These are phyloP conservation scores for Saccharomycopsis schoenii DNA, from an alignment of 805 yeast genomes.

Conservation along the genomic window DNA sequence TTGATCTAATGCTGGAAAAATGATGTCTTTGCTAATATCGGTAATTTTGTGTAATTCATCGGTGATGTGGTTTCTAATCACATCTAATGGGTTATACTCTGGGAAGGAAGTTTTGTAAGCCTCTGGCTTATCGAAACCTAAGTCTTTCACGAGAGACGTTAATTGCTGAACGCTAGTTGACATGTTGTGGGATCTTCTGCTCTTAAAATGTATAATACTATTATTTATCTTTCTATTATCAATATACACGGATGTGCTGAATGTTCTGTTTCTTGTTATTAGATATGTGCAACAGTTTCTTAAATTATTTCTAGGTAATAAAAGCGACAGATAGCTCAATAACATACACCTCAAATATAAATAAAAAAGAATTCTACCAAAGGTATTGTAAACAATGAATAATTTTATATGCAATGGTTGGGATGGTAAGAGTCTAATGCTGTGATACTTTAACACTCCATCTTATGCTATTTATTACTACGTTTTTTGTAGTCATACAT, in stretches of 20 bases:
- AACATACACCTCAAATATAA: background rate
- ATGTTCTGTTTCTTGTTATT: background rate
- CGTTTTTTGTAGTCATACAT: too few species aligned
- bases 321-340: background rate
- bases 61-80: slow-evolving; percentile 83
- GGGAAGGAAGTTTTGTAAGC: slow-evolving; percentile 56
- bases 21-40: slow-evolving; percentile 57
- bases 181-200: background rate
- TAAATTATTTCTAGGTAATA: background rate
- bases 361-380: background rate
- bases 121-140: slow-evolving; percentile 30
- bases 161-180: slow-evolving; percentile 2
- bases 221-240: background rate
- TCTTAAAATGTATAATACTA: background rate
- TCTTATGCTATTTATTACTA: background rate
- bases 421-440: background rate
- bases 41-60: slow-evolving; percentile 65
- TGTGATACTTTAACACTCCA: background rate
- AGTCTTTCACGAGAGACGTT: slow-evolving; percentile 3
- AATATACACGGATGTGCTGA: background rate
- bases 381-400: background rate
- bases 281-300: background rate
- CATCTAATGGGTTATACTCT: slow-evolving; percentile 69
- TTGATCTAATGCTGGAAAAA: slow-evolving; percentile 81
- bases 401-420: background rate